These are phyloP conservation scores for Solanum neorickii DNA, from an alignment of 257 asterid species.

Conservation along the genomic window DNA sequence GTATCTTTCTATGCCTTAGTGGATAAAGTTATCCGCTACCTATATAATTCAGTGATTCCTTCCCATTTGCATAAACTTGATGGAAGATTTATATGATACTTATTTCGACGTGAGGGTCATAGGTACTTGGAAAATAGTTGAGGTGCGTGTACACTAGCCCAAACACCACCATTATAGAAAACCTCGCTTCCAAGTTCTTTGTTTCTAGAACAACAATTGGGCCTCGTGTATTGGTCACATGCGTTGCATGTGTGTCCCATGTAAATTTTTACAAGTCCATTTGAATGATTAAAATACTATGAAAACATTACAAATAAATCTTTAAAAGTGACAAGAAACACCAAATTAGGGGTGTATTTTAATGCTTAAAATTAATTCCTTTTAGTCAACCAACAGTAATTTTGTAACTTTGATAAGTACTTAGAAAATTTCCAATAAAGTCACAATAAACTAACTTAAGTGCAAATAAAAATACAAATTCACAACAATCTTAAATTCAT, in stretches of 20 bases:
- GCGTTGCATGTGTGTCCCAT: neutral
- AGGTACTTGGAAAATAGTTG: neutral
- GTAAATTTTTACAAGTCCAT: neutral
- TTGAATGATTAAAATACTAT: neutral
- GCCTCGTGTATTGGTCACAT: neutral
- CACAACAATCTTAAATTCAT: neutral
- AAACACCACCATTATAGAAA: neutral
- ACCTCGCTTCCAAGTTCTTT: neutral
- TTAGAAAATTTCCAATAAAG: neutral
- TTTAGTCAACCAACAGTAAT: neutral
- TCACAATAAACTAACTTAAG: neutral
- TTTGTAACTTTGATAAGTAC: neutral
- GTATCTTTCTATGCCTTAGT: neutral
- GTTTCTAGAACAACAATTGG: neutral
- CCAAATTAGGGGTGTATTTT: neutral
- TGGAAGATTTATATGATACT: neutral
- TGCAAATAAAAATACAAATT: no score
- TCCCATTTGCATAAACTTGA: neutral
- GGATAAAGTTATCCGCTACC: neutral
- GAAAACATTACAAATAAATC: neutral
- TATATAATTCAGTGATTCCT: neutral
- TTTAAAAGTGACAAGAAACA: neutral
- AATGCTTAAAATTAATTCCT: neutral
- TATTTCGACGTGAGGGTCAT: neutral
- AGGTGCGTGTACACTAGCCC: neutral